These are phyloP conservation scores for Kickxella alabastrina DNA, from an alignment of 192 early-diverging fungal genomes.

Conservation along the genomic window DNA sequence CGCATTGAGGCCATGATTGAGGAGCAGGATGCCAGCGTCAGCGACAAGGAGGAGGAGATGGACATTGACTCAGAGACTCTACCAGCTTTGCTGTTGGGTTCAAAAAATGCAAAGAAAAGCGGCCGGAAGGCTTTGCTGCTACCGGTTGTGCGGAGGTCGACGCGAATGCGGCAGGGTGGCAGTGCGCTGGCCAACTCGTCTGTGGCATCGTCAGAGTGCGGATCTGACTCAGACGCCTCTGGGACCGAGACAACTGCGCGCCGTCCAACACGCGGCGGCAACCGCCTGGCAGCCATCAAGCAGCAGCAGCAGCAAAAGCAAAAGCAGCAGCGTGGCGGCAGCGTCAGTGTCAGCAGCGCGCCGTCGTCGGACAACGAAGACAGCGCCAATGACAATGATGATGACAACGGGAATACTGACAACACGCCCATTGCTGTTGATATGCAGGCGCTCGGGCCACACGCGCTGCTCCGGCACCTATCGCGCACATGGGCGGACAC, in stretches of 20 bases:
- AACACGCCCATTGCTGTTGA: neutral
- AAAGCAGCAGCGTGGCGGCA: neutral
- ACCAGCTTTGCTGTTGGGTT: too few relatives aligned
- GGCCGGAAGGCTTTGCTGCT: too few relatives aligned
- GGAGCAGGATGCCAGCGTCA: constrained; percentile 13
- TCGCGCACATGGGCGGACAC: constrained; percentile 26
- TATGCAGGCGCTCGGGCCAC: constrained; percentile 6
- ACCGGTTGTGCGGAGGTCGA: too few relatives aligned
- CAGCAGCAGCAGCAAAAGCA: too few relatives aligned
- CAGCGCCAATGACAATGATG: neutral
- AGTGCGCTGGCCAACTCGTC: constrained; percentile 18
- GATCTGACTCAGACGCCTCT: constrained; percentile 13
- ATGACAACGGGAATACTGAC: neutral
- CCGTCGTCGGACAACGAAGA: too few relatives aligned
- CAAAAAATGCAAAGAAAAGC: constrained; percentile 1
- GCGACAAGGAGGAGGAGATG: constrained; percentile 11
- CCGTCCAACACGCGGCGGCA: neutral
- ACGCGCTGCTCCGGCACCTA: constrained; percentile 25
- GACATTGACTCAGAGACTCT: too few relatives aligned
- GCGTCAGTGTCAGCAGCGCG: too few relatives aligned
- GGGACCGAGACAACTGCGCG: constrained; percentile 6
- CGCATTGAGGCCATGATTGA: constrained; percentile 28
- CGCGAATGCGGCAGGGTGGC: too few relatives aligned
- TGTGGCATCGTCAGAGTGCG: constrained; percentile 8
- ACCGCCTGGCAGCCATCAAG: neutral